A percentile compares a stretch with the other conserved stretches of the same genome.
phyloP scores from a whole-genome alignment of 2,329 filamentous ascomycete genomes.

The Venturia effusa region DNA sequence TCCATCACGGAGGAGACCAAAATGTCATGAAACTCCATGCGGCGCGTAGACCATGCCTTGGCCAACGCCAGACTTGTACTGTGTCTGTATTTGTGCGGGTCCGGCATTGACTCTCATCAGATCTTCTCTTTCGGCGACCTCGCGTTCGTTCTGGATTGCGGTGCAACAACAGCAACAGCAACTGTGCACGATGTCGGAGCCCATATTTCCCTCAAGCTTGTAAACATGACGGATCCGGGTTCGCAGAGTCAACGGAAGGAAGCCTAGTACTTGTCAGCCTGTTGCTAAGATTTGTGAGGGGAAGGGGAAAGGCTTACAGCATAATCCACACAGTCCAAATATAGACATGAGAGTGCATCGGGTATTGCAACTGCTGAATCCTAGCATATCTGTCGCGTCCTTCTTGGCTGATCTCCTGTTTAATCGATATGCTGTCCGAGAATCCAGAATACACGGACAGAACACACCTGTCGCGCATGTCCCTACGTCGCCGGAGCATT shows the following conservation, averaged over 20 bases:
- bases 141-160: conserved; percentile 34
- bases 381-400: conserved; percentile 31
- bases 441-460: conserved; percentile 33
- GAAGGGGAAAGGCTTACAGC: conserved; percentile 16
- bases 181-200: conserved; percentile 23
- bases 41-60: conserved; percentile 10
- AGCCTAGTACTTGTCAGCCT: conserved; percentile 12
- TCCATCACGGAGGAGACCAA: no score
- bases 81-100: conserved; percentile 14
- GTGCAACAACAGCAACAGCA: conserved; percentile 33
- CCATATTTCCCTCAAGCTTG: conserved; percentile 28
- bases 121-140: conserved; percentile 35
- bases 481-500: conserved; percentile 23
- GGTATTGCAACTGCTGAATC: conserved; percentile 25
- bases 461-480: conserved; percentile 30
- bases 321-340: conserved; percentile 23
- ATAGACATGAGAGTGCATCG: conserved; percentile 28
- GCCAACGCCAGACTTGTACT: background rate
- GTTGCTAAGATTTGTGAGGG: background rate
- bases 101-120: conserved; percentile 25
- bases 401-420: conserved; percentile 25
- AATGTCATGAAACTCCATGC: background rate
- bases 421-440: conserved; percentile 33
- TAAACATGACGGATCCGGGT: conserved; percentile 32
- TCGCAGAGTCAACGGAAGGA: conserved; percentile 28